phyloP scores from a whole-genome alignment of 1,284 basidiomycete species.

The Cutaneotrichosporon mucoides region DNA sequence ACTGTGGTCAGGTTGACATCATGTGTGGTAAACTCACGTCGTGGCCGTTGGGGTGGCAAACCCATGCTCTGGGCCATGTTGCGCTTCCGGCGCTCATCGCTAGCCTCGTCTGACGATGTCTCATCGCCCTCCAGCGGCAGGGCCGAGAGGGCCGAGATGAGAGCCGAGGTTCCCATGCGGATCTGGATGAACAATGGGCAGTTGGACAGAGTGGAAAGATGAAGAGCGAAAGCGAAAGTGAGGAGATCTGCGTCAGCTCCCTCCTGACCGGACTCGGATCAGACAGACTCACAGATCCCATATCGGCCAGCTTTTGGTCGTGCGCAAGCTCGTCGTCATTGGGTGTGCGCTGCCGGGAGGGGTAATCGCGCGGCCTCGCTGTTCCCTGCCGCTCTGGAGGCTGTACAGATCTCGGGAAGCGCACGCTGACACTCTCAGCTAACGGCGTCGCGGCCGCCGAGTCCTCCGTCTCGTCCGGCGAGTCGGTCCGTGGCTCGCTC shows the following conservation, averaged over 20 bases:
- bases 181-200: slow-evolving; percentile 21
- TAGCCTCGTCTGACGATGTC: slow-evolving; percentile 14
- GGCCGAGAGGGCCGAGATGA: slow-evolving; percentile 43
- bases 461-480: too few species aligned
- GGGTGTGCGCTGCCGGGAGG: background rate
- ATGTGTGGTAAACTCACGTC: slow-evolving; percentile 12
- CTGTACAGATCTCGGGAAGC: background rate
- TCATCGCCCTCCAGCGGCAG: slow-evolving; percentile 39
- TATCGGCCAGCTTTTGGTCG: slow-evolving; percentile 1
- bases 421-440: too few species aligned
- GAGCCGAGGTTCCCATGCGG: slow-evolving; percentile 44
- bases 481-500: background rate
- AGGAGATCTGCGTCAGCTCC: too few species aligned
- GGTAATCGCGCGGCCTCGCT: background rate
- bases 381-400: slow-evolving; percentile 1
- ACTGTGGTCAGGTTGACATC: slow-evolving; percentile 11
- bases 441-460: background rate
- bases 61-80: slow-evolving; percentile 2
- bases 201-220: too few species aligned
- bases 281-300: slow-evolving; percentile 4
- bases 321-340: background rate
- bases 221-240: too few species aligned
- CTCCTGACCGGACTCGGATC: too few species aligned
- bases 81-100: slow-evolving; percentile 8
- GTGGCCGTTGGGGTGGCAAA: slow-evolving; percentile 16